Percentiles rank a stretch among this genome's conserved stretches.
These are phyloP conservation scores for Cylindrotheca fusiformis DNA, from an alignment of 108 stramenopile species.

Conservation along the genomic window DNA sequence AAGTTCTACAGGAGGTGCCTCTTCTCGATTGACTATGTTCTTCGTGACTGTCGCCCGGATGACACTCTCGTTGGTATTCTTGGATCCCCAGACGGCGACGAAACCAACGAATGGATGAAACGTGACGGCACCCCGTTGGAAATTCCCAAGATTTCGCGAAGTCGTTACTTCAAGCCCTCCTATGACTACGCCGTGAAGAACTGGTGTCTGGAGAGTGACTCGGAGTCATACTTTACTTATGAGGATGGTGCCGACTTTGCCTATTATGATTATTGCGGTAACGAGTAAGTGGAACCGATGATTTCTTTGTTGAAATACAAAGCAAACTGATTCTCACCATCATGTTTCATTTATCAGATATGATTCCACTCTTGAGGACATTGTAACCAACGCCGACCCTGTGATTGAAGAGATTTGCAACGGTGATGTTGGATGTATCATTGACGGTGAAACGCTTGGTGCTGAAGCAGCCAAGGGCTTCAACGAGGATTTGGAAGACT, in stretches of 20 bases:
- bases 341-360: background rate
- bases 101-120: slow-evolving; percentile 5
- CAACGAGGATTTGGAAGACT: too few relatives aligned
- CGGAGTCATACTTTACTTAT: background rate
- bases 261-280: background rate
- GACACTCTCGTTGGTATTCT: background rate
- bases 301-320: too few relatives aligned
- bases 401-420: too few relatives aligned
- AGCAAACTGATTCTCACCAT: too few relatives aligned
- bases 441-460: slow-evolving; percentile 1
- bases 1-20: background rate
- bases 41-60: background rate
- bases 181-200: background rate
- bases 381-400: background rate
- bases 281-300: background rate
- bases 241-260: background rate
- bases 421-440: background rate
- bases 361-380: background rate
- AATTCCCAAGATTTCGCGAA: background rate
- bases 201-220: background rate
- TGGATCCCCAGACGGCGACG: slow-evolving; percentile 2
- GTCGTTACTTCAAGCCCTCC: background rate
- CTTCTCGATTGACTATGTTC: background rate
- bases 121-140: background rate
- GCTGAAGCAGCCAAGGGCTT: slow-evolving; percentile 2